A percentile compares a stretch with the other conserved stretches of the same genome.
Evolutionary conservation across 2,329 filamentous ascomycete species (phyloP).

Genomic region (Coniochaeta ligniaria): DNA sequence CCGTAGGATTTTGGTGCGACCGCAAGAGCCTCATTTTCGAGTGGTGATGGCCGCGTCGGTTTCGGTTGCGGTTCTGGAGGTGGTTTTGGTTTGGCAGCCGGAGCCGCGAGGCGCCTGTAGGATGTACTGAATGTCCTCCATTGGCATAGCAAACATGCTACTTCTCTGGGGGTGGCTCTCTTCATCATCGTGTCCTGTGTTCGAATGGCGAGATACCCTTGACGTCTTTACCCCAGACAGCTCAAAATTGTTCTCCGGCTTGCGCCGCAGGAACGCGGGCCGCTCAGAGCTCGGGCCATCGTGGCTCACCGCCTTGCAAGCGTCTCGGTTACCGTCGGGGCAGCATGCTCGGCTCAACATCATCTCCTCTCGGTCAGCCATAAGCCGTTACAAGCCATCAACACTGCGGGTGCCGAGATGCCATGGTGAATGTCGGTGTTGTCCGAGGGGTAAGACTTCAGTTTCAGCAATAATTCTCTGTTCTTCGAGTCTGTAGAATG

Average conservation of each 20-base stretch:
- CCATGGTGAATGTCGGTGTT: not conserved
- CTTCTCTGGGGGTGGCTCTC: slow-evolving; percentile 4
- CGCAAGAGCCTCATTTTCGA: slow-evolving; percentile 27
- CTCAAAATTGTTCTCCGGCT: not conserved
- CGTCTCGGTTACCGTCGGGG: slow-evolving; percentile 18
- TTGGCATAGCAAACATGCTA: slow-evolving; percentile 43
- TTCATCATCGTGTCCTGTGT: slow-evolving; percentile 12
- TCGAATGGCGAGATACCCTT: not conserved
- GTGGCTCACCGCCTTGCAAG: not conserved
- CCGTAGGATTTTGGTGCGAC: slow-evolving; percentile 55
- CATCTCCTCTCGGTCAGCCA: slow-evolving; percentile 8
- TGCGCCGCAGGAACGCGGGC: not conserved
- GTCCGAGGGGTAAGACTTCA: slow-evolving; percentile 1
- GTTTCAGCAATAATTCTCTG: not conserved
- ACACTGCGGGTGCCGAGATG: not conserved
- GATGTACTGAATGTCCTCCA: slow-evolving; percentile 42
- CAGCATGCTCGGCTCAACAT: slow-evolving; percentile 16
- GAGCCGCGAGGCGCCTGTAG: slow-evolving; percentile 20
- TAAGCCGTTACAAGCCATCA: slow-evolving; percentile 20
- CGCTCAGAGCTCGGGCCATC: not conserved
- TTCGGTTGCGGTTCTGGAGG: not conserved
- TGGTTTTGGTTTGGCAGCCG: slow-evolving; percentile 3
- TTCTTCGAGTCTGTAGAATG: not conserved
- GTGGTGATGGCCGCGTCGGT: slow-evolving; percentile 8
- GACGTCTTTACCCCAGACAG: not conserved